Percentiles rank a stretch among this genome's conserved stretches.
Evolutionary conservation across 2,329 filamentous ascomycete species (phyloP).

Genomic region (Colletotrichum magnum): DNA sequence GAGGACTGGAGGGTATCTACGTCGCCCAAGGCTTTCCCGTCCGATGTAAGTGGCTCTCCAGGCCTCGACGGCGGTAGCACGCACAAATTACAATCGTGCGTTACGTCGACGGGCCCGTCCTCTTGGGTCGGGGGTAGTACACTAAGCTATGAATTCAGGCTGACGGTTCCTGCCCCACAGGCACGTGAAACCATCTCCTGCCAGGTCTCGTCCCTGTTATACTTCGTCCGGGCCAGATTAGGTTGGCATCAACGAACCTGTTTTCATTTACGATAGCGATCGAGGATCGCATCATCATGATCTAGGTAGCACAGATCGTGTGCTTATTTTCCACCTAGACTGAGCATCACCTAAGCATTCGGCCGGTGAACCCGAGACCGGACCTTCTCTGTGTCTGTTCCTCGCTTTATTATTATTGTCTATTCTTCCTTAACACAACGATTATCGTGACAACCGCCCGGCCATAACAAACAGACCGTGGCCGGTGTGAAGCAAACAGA

Average conservation of each 20-base stretch:
- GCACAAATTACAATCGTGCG: not conserved
- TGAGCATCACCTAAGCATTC: not conserved
- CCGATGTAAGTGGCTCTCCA: not conserved
- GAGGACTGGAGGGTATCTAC: slow-evolving; percentile 8
- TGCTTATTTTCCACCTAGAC: not conserved
- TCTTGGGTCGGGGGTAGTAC: not conserved
- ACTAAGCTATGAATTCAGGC: not conserved
- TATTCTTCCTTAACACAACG: not conserved
- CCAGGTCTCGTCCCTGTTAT: not conserved
- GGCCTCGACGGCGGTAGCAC: not conserved
- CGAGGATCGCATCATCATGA: slow-evolving; percentile 20
- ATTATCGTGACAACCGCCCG: no score
- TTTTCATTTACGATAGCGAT: not conserved
- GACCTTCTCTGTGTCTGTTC: no score
- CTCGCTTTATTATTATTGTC: not conserved
- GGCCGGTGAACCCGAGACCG: slow-evolving; percentile 13
- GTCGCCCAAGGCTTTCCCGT: slow-evolving; percentile 28
- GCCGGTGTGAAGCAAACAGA: no score
- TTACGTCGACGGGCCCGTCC: slow-evolving; percentile 15
- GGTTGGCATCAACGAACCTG: not conserved
- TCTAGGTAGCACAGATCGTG: not conserved
- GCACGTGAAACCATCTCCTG: slow-evolving; percentile 11
- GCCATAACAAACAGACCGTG: no score
- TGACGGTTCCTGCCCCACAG: slow-evolving; percentile 2
- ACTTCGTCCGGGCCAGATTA: not conserved